A percentile compares a stretch with the other conserved stretches of the same genome.
Evolutionary conservation across 305 asterid species (phyloP).

Genomic region (Fraxinus platypoda): DNA sequence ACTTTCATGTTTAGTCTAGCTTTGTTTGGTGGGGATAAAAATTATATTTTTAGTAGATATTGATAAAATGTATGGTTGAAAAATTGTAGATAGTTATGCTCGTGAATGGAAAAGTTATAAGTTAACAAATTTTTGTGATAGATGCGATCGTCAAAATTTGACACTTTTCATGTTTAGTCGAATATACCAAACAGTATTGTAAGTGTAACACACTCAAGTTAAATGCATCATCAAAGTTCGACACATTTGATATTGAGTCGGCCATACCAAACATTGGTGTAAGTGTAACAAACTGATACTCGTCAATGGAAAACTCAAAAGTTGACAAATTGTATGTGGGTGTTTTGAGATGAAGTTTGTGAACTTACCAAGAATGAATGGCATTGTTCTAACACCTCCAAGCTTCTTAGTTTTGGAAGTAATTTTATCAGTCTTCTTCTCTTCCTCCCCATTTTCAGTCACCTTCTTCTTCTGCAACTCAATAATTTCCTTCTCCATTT

Average conservation of each 20-base stretch:
- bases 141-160: not conserved
- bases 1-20: too few species aligned
- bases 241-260: not conserved
- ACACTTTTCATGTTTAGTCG: not conserved
- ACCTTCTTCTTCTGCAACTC: conserved; percentile 30
- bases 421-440: conserved; percentile 15
- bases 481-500: conserved; percentile 24
- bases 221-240: not conserved
- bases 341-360: not conserved
- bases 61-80: too few species aligned
- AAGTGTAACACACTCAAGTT: not conserved
- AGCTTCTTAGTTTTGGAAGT: conserved; percentile 30
- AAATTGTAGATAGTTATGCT: too few species aligned
- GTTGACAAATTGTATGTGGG: not conserved
- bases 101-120: too few species aligned
- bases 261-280: not conserved
- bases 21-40: too few species aligned
- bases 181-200: too few species aligned
- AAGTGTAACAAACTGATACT: not conserved
- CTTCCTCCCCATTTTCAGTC: conserved; percentile 38
- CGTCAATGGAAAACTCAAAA: not conserved
- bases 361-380: conserved; percentile 58
- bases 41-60: too few species aligned
- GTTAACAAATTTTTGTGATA: too few species aligned
- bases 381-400: conserved; percentile 66